These are phyloP conservation scores for Paraglomus brasilianum DNA, from an alignment of 192 early-diverging fungal species.

Conservation along the genomic window DNA sequence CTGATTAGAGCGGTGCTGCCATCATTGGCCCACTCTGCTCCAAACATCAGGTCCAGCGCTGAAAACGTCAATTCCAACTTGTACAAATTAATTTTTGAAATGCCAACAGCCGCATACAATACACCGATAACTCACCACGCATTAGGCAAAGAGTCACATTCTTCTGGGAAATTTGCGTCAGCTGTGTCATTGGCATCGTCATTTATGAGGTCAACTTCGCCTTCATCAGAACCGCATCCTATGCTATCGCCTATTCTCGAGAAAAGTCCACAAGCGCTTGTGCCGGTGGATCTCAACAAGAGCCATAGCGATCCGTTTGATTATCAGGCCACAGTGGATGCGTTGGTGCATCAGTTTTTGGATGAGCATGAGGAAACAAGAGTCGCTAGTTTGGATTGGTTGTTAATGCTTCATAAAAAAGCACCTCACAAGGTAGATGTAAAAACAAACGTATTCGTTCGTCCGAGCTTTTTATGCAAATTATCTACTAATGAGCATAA, in stretches of 20 bases:
- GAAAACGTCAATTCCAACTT: conserved; percentile 79
- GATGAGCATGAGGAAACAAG: conserved; percentile 94
- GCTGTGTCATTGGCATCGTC: not conserved
- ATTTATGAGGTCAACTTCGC: not conserved
- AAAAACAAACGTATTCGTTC: conserved; percentile 15
- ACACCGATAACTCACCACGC: conserved; percentile 20
- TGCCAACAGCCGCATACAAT: conserved; percentile 35
- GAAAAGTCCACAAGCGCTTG: not conserved
- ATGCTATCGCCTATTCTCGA: not conserved
- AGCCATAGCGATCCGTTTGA: conserved; percentile 72
- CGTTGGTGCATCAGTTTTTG: conserved; percentile 72
- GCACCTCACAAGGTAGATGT: conserved; percentile 72
- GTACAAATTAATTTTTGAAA: conserved; percentile 72
- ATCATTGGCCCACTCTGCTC: conserved; percentile 74
- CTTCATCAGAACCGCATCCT: conserved; percentile 13
- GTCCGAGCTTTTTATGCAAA: conserved; percentile 21
- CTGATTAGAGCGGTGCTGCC: conserved; percentile 86
- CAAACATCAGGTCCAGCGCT: conserved; percentile 58
- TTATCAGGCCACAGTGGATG: conserved; percentile 76
- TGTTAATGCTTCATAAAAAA: conserved; percentile 94
- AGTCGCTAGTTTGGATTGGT: conserved; percentile 91
- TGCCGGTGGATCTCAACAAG: not conserved
- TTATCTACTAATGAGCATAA: conserved; percentile 10
- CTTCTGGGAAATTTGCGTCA: not conserved
- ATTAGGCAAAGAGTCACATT: not conserved